Evolutionary conservation across 805 yeast species (phyloP).

Genomic region (Kuraishia hungarica): DNA sequence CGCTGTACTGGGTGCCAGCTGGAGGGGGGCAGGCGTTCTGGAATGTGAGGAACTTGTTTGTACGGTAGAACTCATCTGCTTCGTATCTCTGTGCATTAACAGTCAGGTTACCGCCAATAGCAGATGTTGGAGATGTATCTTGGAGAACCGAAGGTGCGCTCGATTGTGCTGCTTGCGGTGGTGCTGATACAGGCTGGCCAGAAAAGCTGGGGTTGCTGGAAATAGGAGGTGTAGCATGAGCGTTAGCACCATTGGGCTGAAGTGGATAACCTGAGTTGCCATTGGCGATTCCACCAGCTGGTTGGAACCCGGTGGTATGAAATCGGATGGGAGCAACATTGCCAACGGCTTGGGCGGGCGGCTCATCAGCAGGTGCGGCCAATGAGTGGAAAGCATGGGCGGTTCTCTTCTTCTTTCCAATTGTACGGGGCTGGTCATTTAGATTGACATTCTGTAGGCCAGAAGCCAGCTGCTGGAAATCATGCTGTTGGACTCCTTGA

Average conservation of each 20-base stretch:
- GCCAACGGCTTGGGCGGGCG: neutral
- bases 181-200: neutral
- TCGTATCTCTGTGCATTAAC: constrained; percentile 25
- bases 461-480: constrained; percentile 8
- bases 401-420: constrained; percentile 12
- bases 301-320: neutral
- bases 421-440: neutral
- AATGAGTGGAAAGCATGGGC: constrained; percentile 17
- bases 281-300: neutral
- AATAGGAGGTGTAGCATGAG: neutral
- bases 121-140: neutral
- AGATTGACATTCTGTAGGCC: constrained; percentile 1
- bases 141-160: neutral
- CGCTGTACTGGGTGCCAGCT: constrained; percentile 61
- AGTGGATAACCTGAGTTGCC: neutral
- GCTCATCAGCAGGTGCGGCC: neutral
- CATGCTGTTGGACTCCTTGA: constrained; percentile 1
- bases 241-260: neutral
- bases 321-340: neutral
- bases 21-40: constrained; percentile 78
- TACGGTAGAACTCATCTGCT: constrained; percentile 24
- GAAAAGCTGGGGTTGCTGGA: neutral
- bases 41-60: constrained; percentile 55
- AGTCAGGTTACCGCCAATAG: constrained; percentile 19
- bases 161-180: neutral